phyloP scores from a whole-genome alignment of 805 yeast species.

The Yarrowia keelungensis region DNA sequence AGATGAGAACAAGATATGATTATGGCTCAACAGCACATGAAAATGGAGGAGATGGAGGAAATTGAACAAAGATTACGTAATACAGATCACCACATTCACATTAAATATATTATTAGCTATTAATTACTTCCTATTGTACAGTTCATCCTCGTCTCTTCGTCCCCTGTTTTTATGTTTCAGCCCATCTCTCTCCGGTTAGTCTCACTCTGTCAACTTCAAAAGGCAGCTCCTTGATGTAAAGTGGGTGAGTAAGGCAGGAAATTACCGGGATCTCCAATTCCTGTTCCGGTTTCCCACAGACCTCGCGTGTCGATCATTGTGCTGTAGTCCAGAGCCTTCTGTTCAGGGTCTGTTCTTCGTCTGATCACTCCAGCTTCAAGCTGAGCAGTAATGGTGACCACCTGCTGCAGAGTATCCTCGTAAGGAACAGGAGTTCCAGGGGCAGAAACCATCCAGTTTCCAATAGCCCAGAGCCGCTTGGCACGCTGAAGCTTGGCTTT shows the following conservation, averaged over 20 bases:
- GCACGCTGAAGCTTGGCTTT: slow-evolving; percentile 7
- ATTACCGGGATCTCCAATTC: slow-evolving; percentile 16
- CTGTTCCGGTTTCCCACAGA: slow-evolving; percentile 30
- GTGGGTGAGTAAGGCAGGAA: slow-evolving; percentile 32
- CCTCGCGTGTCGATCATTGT: slow-evolving; percentile 30
- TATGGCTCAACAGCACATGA: too few relatives aligned
- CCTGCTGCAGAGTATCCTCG: slow-evolving; percentile 30
- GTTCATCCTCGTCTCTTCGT: neutral
- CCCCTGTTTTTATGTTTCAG: slow-evolving; percentile 1
- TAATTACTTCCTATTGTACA: slow-evolving; percentile 26
- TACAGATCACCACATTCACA: too few relatives aligned
- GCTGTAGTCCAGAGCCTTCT: slow-evolving; percentile 27
- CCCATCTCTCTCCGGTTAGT: neutral
- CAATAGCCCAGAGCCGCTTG: slow-evolving; percentile 36
- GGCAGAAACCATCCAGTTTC: slow-evolving; percentile 38
- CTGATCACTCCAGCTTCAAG: slow-evolving; percentile 20
- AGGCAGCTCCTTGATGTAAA: slow-evolving; percentile 16
- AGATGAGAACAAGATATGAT: too few relatives aligned
- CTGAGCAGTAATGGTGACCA: slow-evolving; percentile 31
- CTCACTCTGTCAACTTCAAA: neutral
- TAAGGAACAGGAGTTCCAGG: slow-evolving; percentile 27
- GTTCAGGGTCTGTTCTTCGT: slow-evolving; percentile 24
- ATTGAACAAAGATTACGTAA: too few relatives aligned
- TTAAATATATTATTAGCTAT: neutral
- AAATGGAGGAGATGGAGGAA: too few relatives aligned